phyloP scores from a whole-genome alignment of 768 basidiomycete species.

The Termitomyces titanicus region DNA sequence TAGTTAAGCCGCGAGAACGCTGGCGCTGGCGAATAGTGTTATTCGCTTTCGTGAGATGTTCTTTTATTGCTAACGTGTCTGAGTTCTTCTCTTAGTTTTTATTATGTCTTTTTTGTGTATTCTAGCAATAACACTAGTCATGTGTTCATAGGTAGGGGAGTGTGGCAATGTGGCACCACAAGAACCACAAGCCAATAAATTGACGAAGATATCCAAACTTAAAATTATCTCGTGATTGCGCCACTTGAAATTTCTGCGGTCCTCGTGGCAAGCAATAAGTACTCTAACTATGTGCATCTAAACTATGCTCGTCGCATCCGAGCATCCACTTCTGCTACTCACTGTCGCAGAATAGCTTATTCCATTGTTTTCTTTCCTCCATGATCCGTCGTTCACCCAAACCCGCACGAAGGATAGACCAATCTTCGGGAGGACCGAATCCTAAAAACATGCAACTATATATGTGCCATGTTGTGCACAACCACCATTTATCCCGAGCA shows the following conservation, averaged over 20 bases:
- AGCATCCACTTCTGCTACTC: no score
- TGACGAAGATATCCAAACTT: no score
- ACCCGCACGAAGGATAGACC: background rate
- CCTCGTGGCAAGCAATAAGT: no score
- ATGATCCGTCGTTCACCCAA: background rate
- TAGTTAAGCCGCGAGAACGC: constrained; percentile 19
- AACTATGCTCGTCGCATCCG: no score
- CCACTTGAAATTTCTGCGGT: no score
- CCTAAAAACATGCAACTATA: no score
- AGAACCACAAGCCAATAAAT: no score
- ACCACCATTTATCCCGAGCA: no score
- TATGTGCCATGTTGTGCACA: no score
- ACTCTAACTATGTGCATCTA: no score
- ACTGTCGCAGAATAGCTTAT: no score
- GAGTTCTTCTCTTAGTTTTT: background rate
- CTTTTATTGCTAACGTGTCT: background rate
- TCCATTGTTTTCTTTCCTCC: background rate
- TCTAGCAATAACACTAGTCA: background rate
- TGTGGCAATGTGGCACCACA: background rate
- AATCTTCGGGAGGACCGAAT: background rate
- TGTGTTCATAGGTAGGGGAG: background rate
- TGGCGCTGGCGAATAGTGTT: background rate
- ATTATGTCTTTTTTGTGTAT: background rate
- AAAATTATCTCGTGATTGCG: no score
- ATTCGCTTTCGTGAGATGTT: background rate